phyloP scores from a whole-genome alignment of 805 yeast species.

The Wickerhamiella domercqiae region DNA sequence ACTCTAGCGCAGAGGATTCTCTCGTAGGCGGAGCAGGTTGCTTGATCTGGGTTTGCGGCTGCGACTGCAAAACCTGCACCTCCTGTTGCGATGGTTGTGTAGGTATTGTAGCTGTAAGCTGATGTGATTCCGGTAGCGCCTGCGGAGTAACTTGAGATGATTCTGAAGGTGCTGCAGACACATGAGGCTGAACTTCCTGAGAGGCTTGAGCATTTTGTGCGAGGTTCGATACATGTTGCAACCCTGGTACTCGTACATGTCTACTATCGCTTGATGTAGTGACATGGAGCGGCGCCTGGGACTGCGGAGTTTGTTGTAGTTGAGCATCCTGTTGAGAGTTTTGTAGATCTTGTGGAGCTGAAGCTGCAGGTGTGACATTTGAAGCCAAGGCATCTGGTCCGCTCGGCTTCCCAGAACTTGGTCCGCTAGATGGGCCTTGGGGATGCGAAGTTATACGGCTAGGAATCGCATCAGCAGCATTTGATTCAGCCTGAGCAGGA shows the following conservation, averaged over 20 bases:
- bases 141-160: no score
- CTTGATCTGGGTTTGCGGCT: conserved; percentile 1
- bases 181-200: no score
- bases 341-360: background rate
- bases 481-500: background rate
- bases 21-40: no score
- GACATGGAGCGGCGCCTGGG: conserved; percentile 4
- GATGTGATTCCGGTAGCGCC: background rate
- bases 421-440: conserved; percentile 1
- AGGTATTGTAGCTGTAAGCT: background rate
- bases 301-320: conserved; percentile 6
- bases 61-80: background rate
- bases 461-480: background rate
- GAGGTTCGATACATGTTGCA: no score
- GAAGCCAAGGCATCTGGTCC: conserved; percentile 14
- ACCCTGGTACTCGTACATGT: no score
- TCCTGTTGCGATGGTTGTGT: background rate
- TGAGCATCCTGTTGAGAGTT: conserved; percentile 5
- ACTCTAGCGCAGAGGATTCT: no score
- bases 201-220: no score
- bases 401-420: background rate
- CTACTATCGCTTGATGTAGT: no score
- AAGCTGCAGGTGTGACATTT: conserved; percentile 5
- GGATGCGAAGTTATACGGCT: background rate
- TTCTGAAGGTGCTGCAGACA: no score